These are phyloP conservation scores for Parasitella parasitica DNA, from an alignment of 371 early-diverging fungal species.

Conservation along the genomic window DNA sequence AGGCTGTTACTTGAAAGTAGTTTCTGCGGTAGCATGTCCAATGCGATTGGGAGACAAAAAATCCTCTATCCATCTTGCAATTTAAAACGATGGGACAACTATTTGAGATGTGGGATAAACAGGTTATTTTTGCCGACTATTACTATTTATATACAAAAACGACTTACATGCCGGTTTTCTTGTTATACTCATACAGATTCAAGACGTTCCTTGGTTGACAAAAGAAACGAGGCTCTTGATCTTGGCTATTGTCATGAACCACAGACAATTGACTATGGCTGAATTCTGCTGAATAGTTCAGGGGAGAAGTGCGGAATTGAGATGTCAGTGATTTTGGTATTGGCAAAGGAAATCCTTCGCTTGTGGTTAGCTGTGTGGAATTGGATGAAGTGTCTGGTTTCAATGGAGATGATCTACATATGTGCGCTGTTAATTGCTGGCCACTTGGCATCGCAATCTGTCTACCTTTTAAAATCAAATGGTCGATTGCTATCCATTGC, in stretches of 20 bases:
- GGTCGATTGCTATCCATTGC: neutral
- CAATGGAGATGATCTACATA: neutral
- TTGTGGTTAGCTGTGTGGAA: neutral
- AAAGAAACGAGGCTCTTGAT: conserved; percentile 8
- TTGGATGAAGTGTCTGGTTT: neutral
- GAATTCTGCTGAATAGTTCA: neutral
- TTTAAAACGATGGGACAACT: conserved; percentile 47
- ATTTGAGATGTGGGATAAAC: neutral
- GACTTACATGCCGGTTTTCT: neutral
- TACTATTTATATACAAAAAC: neutral
- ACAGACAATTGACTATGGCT: neutral
- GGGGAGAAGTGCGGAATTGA: conserved; percentile 4
- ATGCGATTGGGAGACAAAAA: conserved; percentile 63
- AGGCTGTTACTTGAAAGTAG: conserved; percentile 79
- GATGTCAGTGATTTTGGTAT: conserved; percentile 9
- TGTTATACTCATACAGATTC: conserved; percentile 1
- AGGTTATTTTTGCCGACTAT: neutral
- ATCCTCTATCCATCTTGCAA: conserved; percentile 71
- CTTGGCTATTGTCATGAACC: neutral
- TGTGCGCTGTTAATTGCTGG: too few relatives aligned
- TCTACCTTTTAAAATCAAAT: conserved; percentile 15
- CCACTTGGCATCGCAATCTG: neutral
- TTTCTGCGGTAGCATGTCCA: conserved; percentile 92
- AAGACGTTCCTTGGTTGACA: neutral
- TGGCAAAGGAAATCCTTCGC: conserved; percentile 15